Conservation (phyloP, 805 yeast species). For the Sungouiella thailandica region DNA sequence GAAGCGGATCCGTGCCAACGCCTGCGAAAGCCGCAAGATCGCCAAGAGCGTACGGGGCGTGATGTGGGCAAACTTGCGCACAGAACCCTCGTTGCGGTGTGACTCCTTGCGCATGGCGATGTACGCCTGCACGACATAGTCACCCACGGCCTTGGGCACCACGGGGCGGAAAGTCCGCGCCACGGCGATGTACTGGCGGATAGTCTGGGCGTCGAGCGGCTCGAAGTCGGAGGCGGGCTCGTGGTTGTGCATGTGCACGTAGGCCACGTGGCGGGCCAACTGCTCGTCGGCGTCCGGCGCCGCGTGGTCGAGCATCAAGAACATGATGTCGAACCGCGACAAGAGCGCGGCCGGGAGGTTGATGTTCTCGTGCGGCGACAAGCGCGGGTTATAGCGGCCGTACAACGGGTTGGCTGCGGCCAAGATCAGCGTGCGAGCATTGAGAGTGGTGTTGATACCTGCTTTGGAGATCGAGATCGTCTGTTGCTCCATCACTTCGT, state of each 20-base stretch:
- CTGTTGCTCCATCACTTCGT: conserved; percentile 99
- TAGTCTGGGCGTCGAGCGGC: conserved; percentile 72
- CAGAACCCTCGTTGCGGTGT: conserved; percentile 69
- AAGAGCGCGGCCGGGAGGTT: conserved; percentile 94
- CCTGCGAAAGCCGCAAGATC: conserved; percentile 88
- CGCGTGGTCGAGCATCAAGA: conserved; percentile 82
- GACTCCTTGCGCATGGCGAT: conserved; percentile 92
- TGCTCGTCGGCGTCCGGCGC: conserved; percentile 72
- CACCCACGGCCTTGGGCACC: conserved; percentile 78
- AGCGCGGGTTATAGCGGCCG: conserved; percentile 86
- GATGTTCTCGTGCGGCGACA: conserved; percentile 92
- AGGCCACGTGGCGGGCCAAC: conserved; percentile 90
- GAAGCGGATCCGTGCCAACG: conserved; percentile 85
- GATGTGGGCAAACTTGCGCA: conserved; percentile 79
- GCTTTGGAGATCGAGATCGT: conserved; percentile 97
- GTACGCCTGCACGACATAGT: conserved; percentile 79
- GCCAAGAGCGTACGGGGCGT: conserved; percentile 95
- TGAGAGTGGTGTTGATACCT: conserved; percentile 92
- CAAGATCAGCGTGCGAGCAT: conserved; percentile 89
- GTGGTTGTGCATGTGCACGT: conserved; percentile 86
- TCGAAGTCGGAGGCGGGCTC: conserved; percentile 76
- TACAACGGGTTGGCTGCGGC: conserved; percentile 99
- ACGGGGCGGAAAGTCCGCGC: conserved; percentile 85
- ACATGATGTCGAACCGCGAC: conserved; percentile 90
- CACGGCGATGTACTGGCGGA: conserved; percentile 79